A percentile compares a stretch with the other conserved stretches of the same genome.
Conservation (phyloP, 352 stramenopile genomes). For the Nothophytophthora sp. region DNA sequence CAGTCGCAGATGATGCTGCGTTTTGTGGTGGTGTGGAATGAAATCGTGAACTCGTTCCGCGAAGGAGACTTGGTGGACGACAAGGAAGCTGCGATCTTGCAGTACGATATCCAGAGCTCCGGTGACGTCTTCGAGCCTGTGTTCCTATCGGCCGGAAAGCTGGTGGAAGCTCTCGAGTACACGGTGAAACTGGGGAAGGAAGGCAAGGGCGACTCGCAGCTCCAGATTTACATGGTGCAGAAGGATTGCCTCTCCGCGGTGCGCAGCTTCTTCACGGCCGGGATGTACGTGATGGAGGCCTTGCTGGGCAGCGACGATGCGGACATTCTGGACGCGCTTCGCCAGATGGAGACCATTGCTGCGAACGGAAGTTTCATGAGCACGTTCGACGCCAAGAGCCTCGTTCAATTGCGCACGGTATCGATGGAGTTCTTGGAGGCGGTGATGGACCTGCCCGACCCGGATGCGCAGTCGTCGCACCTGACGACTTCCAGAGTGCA, state of each 20-base stretch:
- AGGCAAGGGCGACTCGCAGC: constrained; percentile 66
- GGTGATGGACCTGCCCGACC: constrained; percentile 71
- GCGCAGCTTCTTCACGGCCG: constrained; percentile 77
- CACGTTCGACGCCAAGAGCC: constrained; percentile 57
- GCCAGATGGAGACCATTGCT: constrained; percentile 67
- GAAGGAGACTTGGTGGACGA: constrained; percentile 74
- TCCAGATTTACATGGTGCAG: constrained; percentile 66
- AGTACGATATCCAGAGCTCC: constrained; percentile 73
- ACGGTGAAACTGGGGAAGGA: constrained; percentile 64
- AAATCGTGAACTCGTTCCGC: constrained; percentile 79
- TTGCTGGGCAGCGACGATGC: constrained; percentile 66
- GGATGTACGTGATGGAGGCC: constrained; percentile 73
- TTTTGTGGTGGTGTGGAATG: constrained; percentile 84
- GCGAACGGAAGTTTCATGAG: constrained; percentile 62
- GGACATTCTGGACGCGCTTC: constrained; percentile 62
- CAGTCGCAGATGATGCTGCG: constrained; percentile 75
- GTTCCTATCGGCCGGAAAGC: constrained; percentile 75
- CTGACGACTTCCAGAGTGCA: constrained; percentile 57
- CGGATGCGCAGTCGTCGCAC: constrained; percentile 51
- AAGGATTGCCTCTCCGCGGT: constrained; percentile 70
- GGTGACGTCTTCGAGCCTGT: constrained; percentile 81
- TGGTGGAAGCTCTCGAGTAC: constrained; percentile 63
- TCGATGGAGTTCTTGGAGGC: constrained; percentile 78
- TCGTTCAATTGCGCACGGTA: constrained; percentile 49
- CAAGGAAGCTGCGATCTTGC: constrained; percentile 70